These are phyloP conservation scores for Lagerstroemia speciosa DNA, from an alignment of 345 rosid species.

Conservation along the genomic window DNA sequence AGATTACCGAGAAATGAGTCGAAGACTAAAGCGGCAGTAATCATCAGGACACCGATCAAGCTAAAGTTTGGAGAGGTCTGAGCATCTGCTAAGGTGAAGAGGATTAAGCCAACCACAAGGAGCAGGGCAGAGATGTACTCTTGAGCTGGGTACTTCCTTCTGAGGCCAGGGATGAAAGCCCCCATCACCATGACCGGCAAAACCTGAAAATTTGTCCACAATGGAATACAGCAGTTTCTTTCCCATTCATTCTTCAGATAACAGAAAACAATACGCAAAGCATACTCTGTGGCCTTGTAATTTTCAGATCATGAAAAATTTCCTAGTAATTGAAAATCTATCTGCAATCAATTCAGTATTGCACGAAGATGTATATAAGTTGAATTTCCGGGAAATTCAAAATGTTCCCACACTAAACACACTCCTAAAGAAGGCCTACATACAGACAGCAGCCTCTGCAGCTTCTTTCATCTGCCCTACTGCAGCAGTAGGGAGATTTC, in stretches of 20 bases:
- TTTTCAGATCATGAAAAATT: not conserved
- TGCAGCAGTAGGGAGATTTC: no score
- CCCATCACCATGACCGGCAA: conserved; percentile 98
- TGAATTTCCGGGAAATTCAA: not conserved
- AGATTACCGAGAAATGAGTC: conserved; percentile 84
- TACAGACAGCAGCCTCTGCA: no score
- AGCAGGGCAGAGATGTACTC: conserved; percentile 80
- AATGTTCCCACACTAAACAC: not conserved
- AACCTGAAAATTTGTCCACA: conserved; percentile 32
- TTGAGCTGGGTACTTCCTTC: conserved; percentile 72
- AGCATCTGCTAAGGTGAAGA: conserved; percentile 93
- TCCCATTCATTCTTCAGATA: not conserved
- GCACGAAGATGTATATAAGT: not conserved
- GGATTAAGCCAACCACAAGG: conserved; percentile 73
- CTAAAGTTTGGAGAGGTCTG: conserved; percentile 89
- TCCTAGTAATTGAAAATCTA: not conserved
- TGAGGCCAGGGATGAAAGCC: conserved; percentile 84
- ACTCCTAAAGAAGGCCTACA: not conserved
- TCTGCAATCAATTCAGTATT: not conserved
- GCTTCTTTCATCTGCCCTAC: not conserved
- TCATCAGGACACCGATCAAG: conserved; percentile 73
- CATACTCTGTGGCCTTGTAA: not conserved
- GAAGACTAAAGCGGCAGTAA: conserved; percentile 77
- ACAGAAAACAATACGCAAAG: not conserved
- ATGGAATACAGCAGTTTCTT: not conserved